A percentile compares a stretch with the other conserved stretches of the same genome.
Evolutionary conservation across 2,329 filamentous ascomycete genomes (phyloP).

Genomic region (Gremmenia infestans): DNA sequence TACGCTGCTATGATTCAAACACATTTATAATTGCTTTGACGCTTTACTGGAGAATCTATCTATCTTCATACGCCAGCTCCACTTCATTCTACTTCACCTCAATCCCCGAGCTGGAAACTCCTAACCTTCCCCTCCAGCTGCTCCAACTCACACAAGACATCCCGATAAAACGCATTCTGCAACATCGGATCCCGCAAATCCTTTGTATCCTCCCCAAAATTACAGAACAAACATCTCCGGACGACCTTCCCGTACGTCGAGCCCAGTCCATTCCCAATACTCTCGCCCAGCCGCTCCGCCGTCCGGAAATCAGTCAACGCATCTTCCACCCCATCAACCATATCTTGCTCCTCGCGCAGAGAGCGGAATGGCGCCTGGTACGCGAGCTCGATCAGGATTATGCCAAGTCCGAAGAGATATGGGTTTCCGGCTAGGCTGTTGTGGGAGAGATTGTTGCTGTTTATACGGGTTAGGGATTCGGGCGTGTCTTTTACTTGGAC

Average conservation of each 20-base stretch:
- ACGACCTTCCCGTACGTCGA: constrained; percentile 11
- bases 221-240: constrained; percentile 11
- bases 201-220: constrained; percentile 13
- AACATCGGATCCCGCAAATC: constrained; percentile 11
- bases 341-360: constrained; percentile 2
- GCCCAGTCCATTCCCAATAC: constrained; percentile 4
- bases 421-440: constrained; percentile 1
- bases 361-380: constrained; percentile 8
- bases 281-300: constrained; percentile 3
- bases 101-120: constrained; percentile 8
- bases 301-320: not conserved
- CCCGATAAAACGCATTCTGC: constrained; percentile 10
- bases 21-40: no score
- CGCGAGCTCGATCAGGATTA: constrained; percentile 14
- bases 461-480: not conserved
- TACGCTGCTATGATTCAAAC: not conserved
- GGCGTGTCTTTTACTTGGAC: not conserved
- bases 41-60: no score
- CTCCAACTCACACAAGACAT: constrained; percentile 16
- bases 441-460: not conserved
- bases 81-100: not conserved
- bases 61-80: no score
- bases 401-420: constrained; percentile 11
- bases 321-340: not conserved
- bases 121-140: constrained; percentile 8